Conservation (phyloP, 2,329 filamentous ascomycete genomes). For the Sclerotinia borealis region DNA sequence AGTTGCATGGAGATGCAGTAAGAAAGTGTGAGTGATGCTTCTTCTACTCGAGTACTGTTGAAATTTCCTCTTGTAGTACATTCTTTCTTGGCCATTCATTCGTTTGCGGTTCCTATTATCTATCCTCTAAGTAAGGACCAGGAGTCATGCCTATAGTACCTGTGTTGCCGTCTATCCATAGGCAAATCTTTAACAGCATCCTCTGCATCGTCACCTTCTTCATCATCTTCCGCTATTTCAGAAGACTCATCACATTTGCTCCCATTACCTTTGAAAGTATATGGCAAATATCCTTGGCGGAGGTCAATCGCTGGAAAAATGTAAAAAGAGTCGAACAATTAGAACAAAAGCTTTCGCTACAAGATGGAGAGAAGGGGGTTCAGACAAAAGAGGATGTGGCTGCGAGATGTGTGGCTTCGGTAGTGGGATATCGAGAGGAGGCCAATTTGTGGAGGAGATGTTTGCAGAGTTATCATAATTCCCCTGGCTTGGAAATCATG, state of each 20-base stretch:
- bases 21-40: not conserved
- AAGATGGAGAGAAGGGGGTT: slow-evolving; percentile 15
- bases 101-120: not conserved
- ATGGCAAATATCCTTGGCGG: slow-evolving; percentile 18
- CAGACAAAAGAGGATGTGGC: slow-evolving; percentile 10
- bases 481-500: slow-evolving; percentile 16
- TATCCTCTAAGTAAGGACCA: not conserved
- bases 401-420: slow-evolving; percentile 15
- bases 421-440: slow-evolving; percentile 20
- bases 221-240: slow-evolving; percentile 14
- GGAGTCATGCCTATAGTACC: not conserved
- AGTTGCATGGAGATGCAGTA: not conserved
- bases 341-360: slow-evolving; percentile 7
- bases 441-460: slow-evolving; percentile 15
- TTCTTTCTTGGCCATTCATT: not conserved
- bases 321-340: slow-evolving; percentile 12
- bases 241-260: slow-evolving; percentile 11
- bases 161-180: not conserved
- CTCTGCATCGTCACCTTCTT: slow-evolving; percentile 15
- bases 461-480: slow-evolving; percentile 16
- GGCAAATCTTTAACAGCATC: slow-evolving; percentile 13
- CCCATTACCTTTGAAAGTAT: slow-evolving; percentile 18
- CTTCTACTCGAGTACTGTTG: not conserved
- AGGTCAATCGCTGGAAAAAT: slow-evolving; percentile 18
- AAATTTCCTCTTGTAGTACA: not conserved